Conservation (phyloP, 257 asterid species). For the Nyctanthes arbortristis region DNA sequence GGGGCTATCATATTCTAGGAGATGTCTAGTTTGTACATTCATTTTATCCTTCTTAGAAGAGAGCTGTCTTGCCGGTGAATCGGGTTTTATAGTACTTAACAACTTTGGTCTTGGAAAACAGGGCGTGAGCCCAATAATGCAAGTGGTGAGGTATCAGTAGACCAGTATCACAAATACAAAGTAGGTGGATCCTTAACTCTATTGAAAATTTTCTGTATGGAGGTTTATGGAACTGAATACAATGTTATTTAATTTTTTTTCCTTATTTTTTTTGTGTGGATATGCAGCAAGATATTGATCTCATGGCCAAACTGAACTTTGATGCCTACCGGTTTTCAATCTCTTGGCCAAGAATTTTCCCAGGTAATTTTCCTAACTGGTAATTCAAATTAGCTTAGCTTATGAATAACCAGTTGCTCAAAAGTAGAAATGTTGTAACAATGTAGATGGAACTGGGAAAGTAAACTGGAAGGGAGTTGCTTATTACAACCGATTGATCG, state of each 20-base stretch:
- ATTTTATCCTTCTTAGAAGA: no score
- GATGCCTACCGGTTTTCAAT: conserved; percentile 94
- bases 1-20: no score
- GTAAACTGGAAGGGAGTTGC: conserved; percentile 85
- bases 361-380: conserved; percentile 47
- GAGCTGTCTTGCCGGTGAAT: no score
- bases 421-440: not conserved
- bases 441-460: conserved; percentile 80
- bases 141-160: conserved; percentile 77
- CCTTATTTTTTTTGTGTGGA: no score
- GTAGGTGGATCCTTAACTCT: conserved; percentile 36
- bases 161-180: conserved; percentile 86
- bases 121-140: conserved; percentile 91
- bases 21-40: no score
- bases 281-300: conserved; percentile 78
- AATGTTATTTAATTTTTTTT: not conserved
- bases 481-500: conserved; percentile 75
- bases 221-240: not conserved
- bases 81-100: no score
- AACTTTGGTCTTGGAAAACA: conserved; percentile 27
- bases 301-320: conserved; percentile 71
- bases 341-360: conserved; percentile 93
- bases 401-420: not conserved
- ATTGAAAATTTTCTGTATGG: no score
- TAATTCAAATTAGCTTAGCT: not conserved